Base-by-base conservation (phyloP, 257 asterid species). In the Agastache rugosa region DNA sequence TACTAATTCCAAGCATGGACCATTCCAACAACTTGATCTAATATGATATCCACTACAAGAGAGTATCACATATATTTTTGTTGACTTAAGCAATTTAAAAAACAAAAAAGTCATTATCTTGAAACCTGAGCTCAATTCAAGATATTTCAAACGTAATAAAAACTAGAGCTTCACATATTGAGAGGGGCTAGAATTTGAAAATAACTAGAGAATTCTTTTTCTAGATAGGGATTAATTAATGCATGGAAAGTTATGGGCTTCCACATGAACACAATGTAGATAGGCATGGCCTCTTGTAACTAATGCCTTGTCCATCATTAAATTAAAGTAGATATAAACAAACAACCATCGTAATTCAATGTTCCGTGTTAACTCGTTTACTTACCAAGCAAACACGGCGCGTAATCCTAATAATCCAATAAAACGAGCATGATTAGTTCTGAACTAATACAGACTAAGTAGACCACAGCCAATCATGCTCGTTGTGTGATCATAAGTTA, bases 231-330 rank as follows among this genome's bases (percentile, higher is more conserved):
- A 23, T 63, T 37, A 22, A 67, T 54, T 48, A 68, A 39, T 63
- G 51, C 75, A 74, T 31, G 19, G 53, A 70, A 11, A 71, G 70
- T 68, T 71, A 72, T 78, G 87, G 78, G 84, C 27, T 75, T 50
- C 37, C 53, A 56, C 51, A 62, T 60, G 65, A 75, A 63, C 23
- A 54, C 48, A 31, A 59, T 62, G 65, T 65, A 72, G 58, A 65
- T 20, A 67, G 34, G 75, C 51, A 63, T 73, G 71, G 60, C 35
- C 51, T 63, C 71, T 67, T 53, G 75, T 76, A 75, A 76, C 68
- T 58, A 64, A 65, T 76, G 85, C 72, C 56, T 23, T 58, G 85
- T 76, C 79, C 37, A 41, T 60, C 45, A 62, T 71, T 72, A 12
- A 45, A 67, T 41, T 68, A 27, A 48, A 77, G 63, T n/a, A 66